phyloP scores from a whole-genome alignment of 768 basidiomycete species.

The Suillus plorans region DNA sequence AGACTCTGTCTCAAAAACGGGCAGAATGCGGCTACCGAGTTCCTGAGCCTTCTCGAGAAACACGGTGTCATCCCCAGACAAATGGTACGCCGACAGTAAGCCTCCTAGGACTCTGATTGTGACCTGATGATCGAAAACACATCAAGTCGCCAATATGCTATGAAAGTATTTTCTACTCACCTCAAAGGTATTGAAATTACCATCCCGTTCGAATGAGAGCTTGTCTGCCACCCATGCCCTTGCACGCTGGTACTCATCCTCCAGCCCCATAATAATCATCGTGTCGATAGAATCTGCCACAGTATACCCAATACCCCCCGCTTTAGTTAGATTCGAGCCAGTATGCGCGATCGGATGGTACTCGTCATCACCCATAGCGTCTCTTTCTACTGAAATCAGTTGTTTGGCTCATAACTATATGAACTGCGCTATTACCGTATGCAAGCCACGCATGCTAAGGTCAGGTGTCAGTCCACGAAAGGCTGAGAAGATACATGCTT shows the following conservation, averaged over 20 bases:
- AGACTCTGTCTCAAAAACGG: constrained; percentile 77
- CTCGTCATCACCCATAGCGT: constrained; percentile 92
- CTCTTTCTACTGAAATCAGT: constrained; percentile 54
- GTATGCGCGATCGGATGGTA: constrained; percentile 79
- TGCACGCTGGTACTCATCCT: constrained; percentile 76
- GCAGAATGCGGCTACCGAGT: constrained; percentile 82
- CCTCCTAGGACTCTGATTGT: constrained; percentile 93
- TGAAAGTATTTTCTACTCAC: constrained; percentile 39
- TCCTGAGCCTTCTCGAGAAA: constrained; percentile 79
- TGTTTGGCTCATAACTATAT: constrained; percentile 3
- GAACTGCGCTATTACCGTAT: constrained; percentile 56
- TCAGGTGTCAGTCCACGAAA: background rate
- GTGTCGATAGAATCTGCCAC: constrained; percentile 88
- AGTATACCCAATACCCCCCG: constrained; percentile 86
- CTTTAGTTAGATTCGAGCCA: constrained; percentile 76
- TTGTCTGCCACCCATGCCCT: constrained; percentile 71
- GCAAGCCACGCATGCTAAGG: constrained; percentile 80
- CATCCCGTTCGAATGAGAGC: constrained; percentile 77
- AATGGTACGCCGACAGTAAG: constrained; percentile 80
- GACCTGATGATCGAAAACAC: constrained; percentile 48
- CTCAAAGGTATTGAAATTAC: constrained; percentile 86
- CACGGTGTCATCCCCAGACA: constrained; percentile 64
- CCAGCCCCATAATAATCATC: constrained; percentile 81
- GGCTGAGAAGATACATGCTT: background rate
- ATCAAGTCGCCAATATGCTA: constrained; percentile 4